These are phyloP conservation scores for Cubamyces sp. DNA, from an alignment of 768 basidiomycete species.

Conservation along the genomic window DNA sequence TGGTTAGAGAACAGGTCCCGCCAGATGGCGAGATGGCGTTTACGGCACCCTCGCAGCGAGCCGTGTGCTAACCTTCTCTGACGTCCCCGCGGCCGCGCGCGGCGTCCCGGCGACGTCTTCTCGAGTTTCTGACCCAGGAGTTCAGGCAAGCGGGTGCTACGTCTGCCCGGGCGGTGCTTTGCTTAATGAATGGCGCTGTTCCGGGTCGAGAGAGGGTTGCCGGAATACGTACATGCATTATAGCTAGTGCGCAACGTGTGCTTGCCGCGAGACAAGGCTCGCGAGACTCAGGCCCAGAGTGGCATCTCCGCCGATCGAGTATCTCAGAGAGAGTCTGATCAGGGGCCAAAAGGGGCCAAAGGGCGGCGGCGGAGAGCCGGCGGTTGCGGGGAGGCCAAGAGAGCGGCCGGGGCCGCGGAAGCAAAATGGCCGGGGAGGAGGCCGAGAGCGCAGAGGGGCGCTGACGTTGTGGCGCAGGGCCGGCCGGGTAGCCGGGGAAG, in stretches of 20 bases:
- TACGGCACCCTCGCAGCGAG: constrained; percentile 6
- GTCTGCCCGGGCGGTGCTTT: not conserved
- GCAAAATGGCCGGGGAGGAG: not conserved
- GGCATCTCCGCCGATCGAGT: constrained; percentile 21
- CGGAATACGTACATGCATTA: not conserved
- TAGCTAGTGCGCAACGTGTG: not conserved
- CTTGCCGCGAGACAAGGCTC: not conserved
- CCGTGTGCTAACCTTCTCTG: not conserved
- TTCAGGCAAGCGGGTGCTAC: not conserved
- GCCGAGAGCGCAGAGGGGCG: not conserved
- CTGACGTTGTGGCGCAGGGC: not conserved
- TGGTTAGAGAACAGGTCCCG: constrained; percentile 3
- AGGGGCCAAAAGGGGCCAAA: not conserved
- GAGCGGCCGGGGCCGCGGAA: not conserved
- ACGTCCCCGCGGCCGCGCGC: not conserved
- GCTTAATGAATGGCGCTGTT: not conserved
- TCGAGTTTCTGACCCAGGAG: not conserved
- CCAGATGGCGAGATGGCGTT: not conserved
- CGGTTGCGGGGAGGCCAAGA: not conserved
- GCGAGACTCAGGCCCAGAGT: too few species aligned
- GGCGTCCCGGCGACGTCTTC: not conserved
- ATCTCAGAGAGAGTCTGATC: not conserved
- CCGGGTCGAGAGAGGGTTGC: not conserved
- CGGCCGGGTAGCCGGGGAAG: too few species aligned
- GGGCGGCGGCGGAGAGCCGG: not conserved